A percentile compares a stretch with the other conserved stretches of the same genome.
Evolutionary conservation across 352 stramenopile species (phyloP).

Genomic region (Pythium oligandrum): DNA sequence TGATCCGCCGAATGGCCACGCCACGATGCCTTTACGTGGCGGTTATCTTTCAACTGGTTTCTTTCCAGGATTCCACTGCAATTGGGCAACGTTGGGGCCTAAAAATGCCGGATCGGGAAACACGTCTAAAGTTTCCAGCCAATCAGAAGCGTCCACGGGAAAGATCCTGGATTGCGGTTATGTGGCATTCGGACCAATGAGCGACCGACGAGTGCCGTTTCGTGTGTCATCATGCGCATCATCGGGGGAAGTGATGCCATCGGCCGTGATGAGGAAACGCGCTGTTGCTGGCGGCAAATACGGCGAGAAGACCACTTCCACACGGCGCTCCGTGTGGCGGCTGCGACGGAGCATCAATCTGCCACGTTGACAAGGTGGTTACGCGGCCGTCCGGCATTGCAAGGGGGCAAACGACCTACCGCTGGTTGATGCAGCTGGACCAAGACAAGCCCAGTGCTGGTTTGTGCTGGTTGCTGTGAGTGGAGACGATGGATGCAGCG

Average conservation of each 20-base stretch:
- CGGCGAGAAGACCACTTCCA: conserved; percentile 60
- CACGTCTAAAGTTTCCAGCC: no score
- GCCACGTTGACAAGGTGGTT: no score
- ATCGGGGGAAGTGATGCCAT: conserved; percentile 24
- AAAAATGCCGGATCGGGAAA: no score
- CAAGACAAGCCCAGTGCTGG: conserved; percentile 73
- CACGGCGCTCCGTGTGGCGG: conserved; percentile 18
- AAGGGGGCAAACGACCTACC: conserved; percentile 28
- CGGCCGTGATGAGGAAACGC: conserved; percentile 54
- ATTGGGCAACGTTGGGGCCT: no score
- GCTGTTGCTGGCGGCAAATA: conserved; percentile 30
- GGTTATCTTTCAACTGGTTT: no score
- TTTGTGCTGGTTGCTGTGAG: conserved; percentile 24
- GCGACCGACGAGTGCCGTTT: no score
- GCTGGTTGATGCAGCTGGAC: conserved; percentile 83
- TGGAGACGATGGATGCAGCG: conserved; percentile 5
- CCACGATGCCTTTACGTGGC: no score
- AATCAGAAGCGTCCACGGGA: no score
- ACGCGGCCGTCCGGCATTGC: neutral
- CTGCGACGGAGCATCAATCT: conserved; percentile 53
- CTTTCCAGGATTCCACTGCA: no score
- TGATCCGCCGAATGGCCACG: no score
- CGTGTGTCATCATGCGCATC: neutral
- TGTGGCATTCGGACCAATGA: no score
- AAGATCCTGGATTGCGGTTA: no score